Conservation (phyloP, 495 filamentous ascomycete species). For the Niebla homalea region DNA sequence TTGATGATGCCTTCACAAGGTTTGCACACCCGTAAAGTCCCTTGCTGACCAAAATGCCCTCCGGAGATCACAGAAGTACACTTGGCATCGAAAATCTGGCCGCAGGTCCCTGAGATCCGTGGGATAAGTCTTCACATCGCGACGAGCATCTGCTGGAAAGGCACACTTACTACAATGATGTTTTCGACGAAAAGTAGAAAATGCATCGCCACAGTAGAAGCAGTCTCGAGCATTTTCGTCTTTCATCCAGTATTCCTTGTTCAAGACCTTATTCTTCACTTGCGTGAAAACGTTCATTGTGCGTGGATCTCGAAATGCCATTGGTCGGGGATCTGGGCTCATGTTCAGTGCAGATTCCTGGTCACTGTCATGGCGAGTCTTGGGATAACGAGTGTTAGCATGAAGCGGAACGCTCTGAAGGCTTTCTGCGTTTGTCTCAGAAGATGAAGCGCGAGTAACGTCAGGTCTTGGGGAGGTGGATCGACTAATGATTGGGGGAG, state of each 20-base stretch:
- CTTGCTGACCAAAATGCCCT: slow-evolving; percentile 71
- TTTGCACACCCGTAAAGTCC: slow-evolving; percentile 82
- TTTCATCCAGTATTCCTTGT: slow-evolving; percentile 97
- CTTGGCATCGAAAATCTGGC: slow-evolving; percentile 95
- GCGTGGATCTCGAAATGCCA: slow-evolving; percentile 38
- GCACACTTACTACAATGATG: slow-evolving; percentile 73
- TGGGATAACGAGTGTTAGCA: slow-evolving; percentile 1
- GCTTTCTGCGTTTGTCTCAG: slow-evolving; percentile 25
- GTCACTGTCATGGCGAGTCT: no score
- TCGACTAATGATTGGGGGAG: slow-evolving; percentile 30
- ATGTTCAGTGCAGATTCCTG: no score
- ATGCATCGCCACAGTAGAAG: slow-evolving; percentile 78
- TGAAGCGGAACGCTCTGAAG: slow-evolving; percentile 10
- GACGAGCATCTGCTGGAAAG: neutral
- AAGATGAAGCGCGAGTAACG: slow-evolving; percentile 50
- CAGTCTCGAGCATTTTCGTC: slow-evolving; percentile 98
- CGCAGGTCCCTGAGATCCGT: slow-evolving; percentile 41
- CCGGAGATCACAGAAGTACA: slow-evolving; percentile 86
- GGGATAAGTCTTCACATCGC: neutral
- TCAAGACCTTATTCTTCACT: slow-evolving; percentile 71
- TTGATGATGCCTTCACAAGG: slow-evolving; percentile 89
- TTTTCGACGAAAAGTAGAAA: slow-evolving; percentile 87
- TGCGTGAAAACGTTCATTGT: slow-evolving; percentile 48
- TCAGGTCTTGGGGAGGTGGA: slow-evolving; percentile 34
- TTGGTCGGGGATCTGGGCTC: no score